Base-by-base conservation (phyloP, 768 basidiomycete genomes). In the Rossbeevera mucosa region DNA sequence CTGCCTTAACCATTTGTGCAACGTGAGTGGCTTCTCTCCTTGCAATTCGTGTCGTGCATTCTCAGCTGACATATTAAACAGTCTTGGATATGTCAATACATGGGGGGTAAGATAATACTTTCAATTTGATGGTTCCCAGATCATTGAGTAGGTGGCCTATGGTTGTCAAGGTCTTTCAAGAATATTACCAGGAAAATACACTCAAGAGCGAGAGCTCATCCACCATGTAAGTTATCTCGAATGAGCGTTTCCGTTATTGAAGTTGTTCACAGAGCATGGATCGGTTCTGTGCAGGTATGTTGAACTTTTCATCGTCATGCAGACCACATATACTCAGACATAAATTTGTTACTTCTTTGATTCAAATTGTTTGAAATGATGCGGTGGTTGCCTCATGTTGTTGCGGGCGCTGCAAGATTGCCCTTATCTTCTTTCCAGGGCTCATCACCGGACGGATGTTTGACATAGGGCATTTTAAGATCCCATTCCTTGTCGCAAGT, bases 201-300 rank as follows among this genome's bases (percentile, higher is more conserved):
- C 71, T 89, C 22, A 67, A 60, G 1, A 57, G 74, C 25, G 72
- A 74, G 1, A 74, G 78, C 5, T 76, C 85, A 4, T 89, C 87
- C 12, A 75, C 66, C n/a, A 88, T 88, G 85, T 85, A 63, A 53
- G 78, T 4, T 1, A 12, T 36, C 11, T 6, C n/a, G 18, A 20
- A 16, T 24, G 25, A 1, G 25, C 44, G 18, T 24, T 12, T 22
- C 20, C 20, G 26, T 16, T 6, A 31, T 21, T 56, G 29, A 58
- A 30, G 7, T n/a, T 13, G 7, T 53, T 47, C n/a, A 21, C 54
- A 88, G 87, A 42, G 80, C 87, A 40, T 91, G 87, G 88, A 90
- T 91, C 29, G 88, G 88, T 5, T 90, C 88, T 1, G 70, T 83
- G 21, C 87, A 88, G 72, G 86, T 82, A 43, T 3, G 59, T 53